Evolutionary conservation across 2,329 filamentous ascomycete genomes (phyloP), one percentile per base, ranked within the genome.

Genomic region (Ophiostoma himal-ulmi): DNA sequence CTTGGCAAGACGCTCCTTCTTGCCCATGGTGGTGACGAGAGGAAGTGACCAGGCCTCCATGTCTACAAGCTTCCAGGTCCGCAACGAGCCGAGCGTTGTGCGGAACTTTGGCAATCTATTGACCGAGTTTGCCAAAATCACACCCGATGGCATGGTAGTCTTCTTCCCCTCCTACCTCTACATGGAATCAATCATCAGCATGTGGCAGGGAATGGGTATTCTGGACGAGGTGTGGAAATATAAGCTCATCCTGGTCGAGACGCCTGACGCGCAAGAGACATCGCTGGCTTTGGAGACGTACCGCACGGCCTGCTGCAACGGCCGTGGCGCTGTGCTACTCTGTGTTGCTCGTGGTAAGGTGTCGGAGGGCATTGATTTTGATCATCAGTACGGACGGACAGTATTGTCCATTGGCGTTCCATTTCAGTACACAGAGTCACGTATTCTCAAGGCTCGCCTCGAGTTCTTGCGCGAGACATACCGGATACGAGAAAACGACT

Each of bases 181-280:
- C 82, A 98, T 99, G 95, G 95, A 99, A 78, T 95, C 91, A 69
- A 98, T 98, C 78, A 97, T 99, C 78, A 94, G 91, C 78, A 97
- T 97, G 89, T 99, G 95, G 95, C 95, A 99, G 79, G 93, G 93
- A 70, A 98, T 98, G 94, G 93, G 93, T 36, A 97, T 98, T 73
- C 83, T 99, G 48, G 95, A 99, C 80, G 91, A 95, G 78, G 93
- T 99, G 41, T 99, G 95, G 95, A 97, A 97, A 80, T 97, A 97
- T 83, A 99, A 99, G 79, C 86, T 99, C 74, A 97, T 99, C 74
- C 85, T 99, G 8, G 95, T 99, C 72, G 95, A 99, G 82, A 99
- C 96, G 0, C 95, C 95, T 0, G 95, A 99, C 78, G 93, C 93
- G 0, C 95, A 99, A 80, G 95, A 99, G 81, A 99, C 95, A 0